These are phyloP conservation scores for Neurospora sp. DNA, from an alignment of 495 filamentous ascomycete genomes.

Conservation along the genomic window DNA sequence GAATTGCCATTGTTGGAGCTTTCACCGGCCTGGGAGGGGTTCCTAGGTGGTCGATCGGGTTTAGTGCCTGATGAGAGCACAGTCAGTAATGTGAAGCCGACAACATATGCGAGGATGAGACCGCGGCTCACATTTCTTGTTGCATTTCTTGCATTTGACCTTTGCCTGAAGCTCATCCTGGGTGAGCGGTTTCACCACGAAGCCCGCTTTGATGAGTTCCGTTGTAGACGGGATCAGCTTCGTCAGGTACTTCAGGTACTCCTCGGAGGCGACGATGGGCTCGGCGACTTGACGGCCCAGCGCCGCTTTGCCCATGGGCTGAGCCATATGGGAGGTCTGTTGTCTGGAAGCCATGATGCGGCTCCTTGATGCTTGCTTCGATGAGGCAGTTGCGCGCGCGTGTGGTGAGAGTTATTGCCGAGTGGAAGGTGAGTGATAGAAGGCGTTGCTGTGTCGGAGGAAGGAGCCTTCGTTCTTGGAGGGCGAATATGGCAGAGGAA, in stretches of 20 bases:
- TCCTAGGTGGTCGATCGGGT: background rate
- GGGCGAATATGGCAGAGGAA: background rate
- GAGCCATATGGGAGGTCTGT: background rate
- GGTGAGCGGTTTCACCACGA: background rate
- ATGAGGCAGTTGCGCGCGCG: background rate
- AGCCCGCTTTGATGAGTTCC: background rate
- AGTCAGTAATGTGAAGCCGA: background rate
- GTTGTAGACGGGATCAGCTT: background rate
- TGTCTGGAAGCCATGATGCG: background rate
- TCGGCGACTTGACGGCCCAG: background rate
- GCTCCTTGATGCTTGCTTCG: background rate
- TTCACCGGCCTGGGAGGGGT: background rate
- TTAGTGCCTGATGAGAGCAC: background rate
- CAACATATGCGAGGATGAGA: background rate
- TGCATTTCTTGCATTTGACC: conserved; percentile 1
- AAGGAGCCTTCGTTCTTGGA: background rate
- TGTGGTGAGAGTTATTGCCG: background rate
- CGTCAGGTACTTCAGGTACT: conserved; percentile 1
- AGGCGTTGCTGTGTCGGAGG: background rate
- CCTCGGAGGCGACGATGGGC: background rate
- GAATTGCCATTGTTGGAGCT: background rate
- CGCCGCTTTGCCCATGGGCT: background rate
- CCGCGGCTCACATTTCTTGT: background rate
- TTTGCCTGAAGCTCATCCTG: background rate
- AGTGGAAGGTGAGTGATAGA: background rate